phyloP scores from a whole-genome alignment of 1,284 basidiomycete species.

The Porphyrellus sp. region DNA sequence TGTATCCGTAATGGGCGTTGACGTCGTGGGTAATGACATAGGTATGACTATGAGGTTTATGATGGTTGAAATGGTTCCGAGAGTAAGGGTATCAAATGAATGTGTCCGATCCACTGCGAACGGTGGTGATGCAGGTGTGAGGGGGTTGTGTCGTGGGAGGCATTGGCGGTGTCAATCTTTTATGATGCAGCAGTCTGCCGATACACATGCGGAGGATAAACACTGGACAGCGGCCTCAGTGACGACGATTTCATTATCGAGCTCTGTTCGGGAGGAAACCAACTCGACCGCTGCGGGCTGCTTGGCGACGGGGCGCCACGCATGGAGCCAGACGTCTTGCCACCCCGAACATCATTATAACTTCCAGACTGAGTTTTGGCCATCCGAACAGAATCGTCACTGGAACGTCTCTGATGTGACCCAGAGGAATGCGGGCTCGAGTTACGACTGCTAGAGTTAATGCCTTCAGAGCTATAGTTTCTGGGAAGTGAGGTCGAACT shows the following conservation, averaged over 20 bases:
- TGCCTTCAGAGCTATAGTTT: slow-evolving; percentile 28
- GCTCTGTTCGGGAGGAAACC: slow-evolving; percentile 23
- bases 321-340: slow-evolving; percentile 8
- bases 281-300: slow-evolving; percentile 24
- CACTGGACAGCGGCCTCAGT: slow-evolving; percentile 17
- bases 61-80: slow-evolving; percentile 17
- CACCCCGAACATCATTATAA: slow-evolving; percentile 18
- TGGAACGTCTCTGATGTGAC: slow-evolving; percentile 32
- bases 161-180: slow-evolving; percentile 1
- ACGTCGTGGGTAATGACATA: slow-evolving; percentile 14
- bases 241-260: slow-evolving; percentile 11
- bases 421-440: slow-evolving; percentile 21
- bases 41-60: slow-evolving; percentile 15
- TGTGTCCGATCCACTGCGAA: slow-evolving; percentile 16
- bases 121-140: slow-evolving; percentile 11
- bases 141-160: neutral
- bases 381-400: slow-evolving; percentile 27
- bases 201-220: slow-evolving; percentile 20
- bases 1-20: slow-evolving; percentile 27
- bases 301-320: slow-evolving; percentile 11
- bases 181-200: slow-evolving; percentile 28
- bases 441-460: slow-evolving; percentile 16
- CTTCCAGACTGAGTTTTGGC: slow-evolving; percentile 14
- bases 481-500: slow-evolving; percentile 18
- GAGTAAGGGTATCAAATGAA: slow-evolving; percentile 34